These are phyloP conservation scores for Trematosphaeria pertusa DNA, from an alignment of 2,329 filamentous ascomycete species.

Conservation along the genomic window DNA sequence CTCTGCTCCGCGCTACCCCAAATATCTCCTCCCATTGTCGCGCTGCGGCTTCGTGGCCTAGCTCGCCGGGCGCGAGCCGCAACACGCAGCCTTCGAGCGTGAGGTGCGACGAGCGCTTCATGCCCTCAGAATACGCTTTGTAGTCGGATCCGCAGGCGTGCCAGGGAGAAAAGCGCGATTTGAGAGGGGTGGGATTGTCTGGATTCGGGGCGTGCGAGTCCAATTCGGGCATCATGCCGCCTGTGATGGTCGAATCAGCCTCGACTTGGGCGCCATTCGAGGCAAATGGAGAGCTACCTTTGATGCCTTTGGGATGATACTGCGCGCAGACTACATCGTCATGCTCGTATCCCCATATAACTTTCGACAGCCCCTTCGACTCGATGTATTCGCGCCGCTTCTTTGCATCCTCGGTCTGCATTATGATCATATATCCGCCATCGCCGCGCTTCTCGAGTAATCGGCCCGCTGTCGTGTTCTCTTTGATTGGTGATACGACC, in stretches of 20 bases:
- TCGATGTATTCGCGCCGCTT: slow-evolving; percentile 49
- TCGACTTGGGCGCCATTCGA: too few relatives aligned
- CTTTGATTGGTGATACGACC: slow-evolving; percentile 48
- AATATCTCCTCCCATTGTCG: slow-evolving; percentile 53
- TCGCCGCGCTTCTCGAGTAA: slow-evolving; percentile 52
- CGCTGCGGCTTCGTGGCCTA: slow-evolving; percentile 44
- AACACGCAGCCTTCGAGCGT: slow-evolving; percentile 45
- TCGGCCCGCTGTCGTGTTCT: slow-evolving; percentile 50
- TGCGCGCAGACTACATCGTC: slow-evolving; percentile 48
- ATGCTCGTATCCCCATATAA: slow-evolving; percentile 48
- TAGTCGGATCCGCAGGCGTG: slow-evolving; percentile 52
- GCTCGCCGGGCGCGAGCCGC: slow-evolving; percentile 48
- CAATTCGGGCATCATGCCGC: slow-evolving; percentile 54
- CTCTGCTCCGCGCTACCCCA: slow-evolving; percentile 49
- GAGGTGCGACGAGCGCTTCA: slow-evolving; percentile 47
- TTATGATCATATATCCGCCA: slow-evolving; percentile 58
- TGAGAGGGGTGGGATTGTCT: slow-evolving; percentile 48
- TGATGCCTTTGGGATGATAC: slow-evolving; percentile 54
- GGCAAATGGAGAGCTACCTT: slow-evolving; percentile 27
- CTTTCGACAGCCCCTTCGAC: slow-evolving; percentile 40
- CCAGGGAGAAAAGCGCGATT: slow-evolving; percentile 52
- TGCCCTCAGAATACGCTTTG: slow-evolving; percentile 42
- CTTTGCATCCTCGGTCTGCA: slow-evolving; percentile 53
- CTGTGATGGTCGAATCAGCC: too few relatives aligned
- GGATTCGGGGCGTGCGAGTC: slow-evolving; percentile 47